Conservation (phyloP, 164 flowering plant genomes). For the Dillenia turbinata region DNA sequence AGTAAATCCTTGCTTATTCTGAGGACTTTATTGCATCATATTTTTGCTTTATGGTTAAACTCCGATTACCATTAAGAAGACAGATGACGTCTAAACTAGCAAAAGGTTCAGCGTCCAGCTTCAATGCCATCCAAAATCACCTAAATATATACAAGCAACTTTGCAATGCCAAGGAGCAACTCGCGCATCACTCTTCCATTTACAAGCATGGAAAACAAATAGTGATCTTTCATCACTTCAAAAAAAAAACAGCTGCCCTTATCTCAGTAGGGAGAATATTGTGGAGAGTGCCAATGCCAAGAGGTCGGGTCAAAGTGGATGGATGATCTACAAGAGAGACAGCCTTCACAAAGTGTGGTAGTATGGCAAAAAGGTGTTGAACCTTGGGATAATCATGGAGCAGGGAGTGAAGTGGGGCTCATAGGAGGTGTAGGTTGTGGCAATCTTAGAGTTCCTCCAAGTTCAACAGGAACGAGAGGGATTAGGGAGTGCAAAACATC, state of each 20-base stretch:
- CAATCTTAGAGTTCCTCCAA: slow-evolving; percentile 68
- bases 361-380: not conserved
- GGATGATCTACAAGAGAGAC: not conserved
- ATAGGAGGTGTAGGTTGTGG: slow-evolving; percentile 17
- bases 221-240: slow-evolving; percentile 5
- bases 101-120: no score
- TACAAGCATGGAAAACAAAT: slow-evolving; percentile 20
- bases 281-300: not conserved
- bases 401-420: slow-evolving; percentile 6
- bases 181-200: slow-evolving; percentile 17
- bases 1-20: no score
- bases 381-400: slow-evolving; percentile 7
- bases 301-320: not conserved
- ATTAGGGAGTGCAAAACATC: slow-evolving; percentile 76
- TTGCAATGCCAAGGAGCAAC: slow-evolving; percentile 4
- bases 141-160: not conserved
- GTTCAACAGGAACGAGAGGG: slow-evolving; percentile 75
- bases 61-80: no score
- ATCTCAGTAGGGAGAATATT: slow-evolving; percentile 1
- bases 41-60: no score
- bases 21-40: no score
- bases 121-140: no score
- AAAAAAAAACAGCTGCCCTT: slow-evolving; percentile 3
- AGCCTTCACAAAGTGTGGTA: no score
- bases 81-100: no score